These are phyloP conservation scores for Cronartium quercuum DNA, from an alignment of 1,284 basidiomycete genomes.

Conservation along the genomic window DNA sequence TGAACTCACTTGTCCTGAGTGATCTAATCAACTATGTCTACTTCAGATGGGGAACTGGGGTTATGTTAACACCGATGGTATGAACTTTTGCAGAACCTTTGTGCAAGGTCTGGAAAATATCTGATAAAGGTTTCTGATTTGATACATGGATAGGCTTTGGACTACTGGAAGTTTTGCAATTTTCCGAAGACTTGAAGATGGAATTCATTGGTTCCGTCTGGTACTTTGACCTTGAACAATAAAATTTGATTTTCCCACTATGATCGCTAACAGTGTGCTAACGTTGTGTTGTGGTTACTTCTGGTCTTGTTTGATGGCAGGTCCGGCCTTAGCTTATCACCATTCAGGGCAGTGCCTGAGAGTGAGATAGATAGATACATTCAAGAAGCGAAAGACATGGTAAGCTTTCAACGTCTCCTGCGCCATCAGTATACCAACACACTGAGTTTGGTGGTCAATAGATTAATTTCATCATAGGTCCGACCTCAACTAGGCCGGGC, in stretches of 20 bases:
- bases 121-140: neutral
- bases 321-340: neutral
- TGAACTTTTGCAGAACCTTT: neutral
- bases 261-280: neutral
- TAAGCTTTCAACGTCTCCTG: neutral
- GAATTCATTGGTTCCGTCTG: neutral
- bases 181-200: neutral
- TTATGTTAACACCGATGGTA: neutral
- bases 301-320: neutral
- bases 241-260: neutral
- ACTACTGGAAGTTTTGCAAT: neutral
- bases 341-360: neutral
- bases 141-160: neutral
- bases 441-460: neutral
- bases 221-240: neutral
- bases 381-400: neutral
- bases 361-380: neutral
- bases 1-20: neutral
- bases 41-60: neutral
- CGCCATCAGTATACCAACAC: neutral
- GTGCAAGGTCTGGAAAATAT: neutral
- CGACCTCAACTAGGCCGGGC: neutral
- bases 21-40: neutral
- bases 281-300: neutral
- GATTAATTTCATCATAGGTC: neutral